Evolutionary conservation across 2,329 filamentous ascomycete species (phyloP), one percentile per base, ranked within the genome.

Genomic region (Alternaria solani): DNA sequence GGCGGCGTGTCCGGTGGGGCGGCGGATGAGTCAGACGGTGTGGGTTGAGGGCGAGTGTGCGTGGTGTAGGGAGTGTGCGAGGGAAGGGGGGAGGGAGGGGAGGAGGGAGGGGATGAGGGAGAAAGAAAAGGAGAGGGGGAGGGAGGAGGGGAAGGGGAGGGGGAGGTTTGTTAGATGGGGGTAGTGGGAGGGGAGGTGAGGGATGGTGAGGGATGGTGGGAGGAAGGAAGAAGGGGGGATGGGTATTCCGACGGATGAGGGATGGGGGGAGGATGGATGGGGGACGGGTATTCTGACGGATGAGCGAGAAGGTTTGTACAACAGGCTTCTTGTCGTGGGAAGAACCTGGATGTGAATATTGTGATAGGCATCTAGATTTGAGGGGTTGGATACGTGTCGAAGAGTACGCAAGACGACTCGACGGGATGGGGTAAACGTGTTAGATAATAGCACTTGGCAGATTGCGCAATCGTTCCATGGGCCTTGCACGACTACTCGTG

Each of bases 11-110:
- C 62, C 57, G 1, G 60, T 54, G 3, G 68, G 72, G 2, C 23
- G 42, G 11, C 63, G 72, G 18, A 38, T 52, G 26, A 55, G 56
- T 16, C 56, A 61, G 26, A 59, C 48, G n/a, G 9, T 63, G 12
- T 38, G 26, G 26, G 49, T n/a, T 5, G 26, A 28, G 7, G 48
- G 55, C 23, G 36, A 51, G 23, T 76, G 72, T 60, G 28, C 30
- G 20, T 70, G 70, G 69, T 75, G 74, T 55, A 43, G 44, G 41
- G 44, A 68, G 46, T 59, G 53, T 55, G 20, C 59, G 51, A 59
- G 56, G 58, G 63, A 59, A 12, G 34, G 23, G 44, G 32, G 5
- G 16, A 51, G 28, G 46, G 18, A 54, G 44, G 51, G 41, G 34
- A 30, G 36, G 16, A 46, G 55, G 42, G 28, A 28, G 9, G 49